A percentile compares a stretch with the other conserved stretches of the same genome.
Evolutionary conservation across 352 stramenopile species (phyloP).

Genomic region (Pythium dissotocum): DNA sequence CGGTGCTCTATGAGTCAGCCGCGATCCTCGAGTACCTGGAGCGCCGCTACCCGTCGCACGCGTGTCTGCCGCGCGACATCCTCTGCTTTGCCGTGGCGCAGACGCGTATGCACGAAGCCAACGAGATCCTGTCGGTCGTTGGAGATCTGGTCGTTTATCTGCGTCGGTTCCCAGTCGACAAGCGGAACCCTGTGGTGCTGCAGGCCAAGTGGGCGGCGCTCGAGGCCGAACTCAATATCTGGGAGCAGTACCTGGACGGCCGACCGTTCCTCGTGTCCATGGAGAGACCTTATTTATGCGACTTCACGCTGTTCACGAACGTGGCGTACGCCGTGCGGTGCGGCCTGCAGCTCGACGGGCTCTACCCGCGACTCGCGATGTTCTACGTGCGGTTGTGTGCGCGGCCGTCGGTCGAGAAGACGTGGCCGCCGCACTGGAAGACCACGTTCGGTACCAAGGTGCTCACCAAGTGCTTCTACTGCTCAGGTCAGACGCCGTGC

Average conservation of each 20-base stretch:
- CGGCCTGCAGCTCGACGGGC: slow-evolving; percentile 75
- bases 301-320: slow-evolving; percentile 86
- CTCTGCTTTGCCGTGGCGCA: slow-evolving; percentile 66
- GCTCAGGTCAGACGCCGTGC: slow-evolving; percentile 31
- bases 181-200: slow-evolving; percentile 57
- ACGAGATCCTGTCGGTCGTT: slow-evolving; percentile 83
- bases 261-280: slow-evolving; percentile 63
- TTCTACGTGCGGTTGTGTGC: slow-evolving; percentile 79
- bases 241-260: slow-evolving; percentile 72
- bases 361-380: slow-evolving; percentile 76
- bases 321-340: slow-evolving; percentile 86
- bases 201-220: slow-evolving; percentile 71
- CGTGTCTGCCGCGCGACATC: slow-evolving; percentile 54
- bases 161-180: slow-evolving; percentile 61
- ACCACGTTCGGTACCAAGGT: slow-evolving; percentile 75
- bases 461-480: slow-evolving; percentile 79
- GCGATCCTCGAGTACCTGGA: slow-evolving; percentile 86
- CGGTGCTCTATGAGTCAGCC: slow-evolving; percentile 74
- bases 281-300: slow-evolving; percentile 67
- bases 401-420: slow-evolving; percentile 68
- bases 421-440: slow-evolving; percentile 84
- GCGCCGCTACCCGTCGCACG: slow-evolving; percentile 47
- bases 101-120: slow-evolving; percentile 78
- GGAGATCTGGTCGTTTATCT: slow-evolving; percentile 82
- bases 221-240: slow-evolving; percentile 73